A percentile compares a stretch with the other conserved stretches of the same genome.
phyloP scores from a whole-genome alignment of 345 rosid genomes.

The Populus deltoides region DNA sequence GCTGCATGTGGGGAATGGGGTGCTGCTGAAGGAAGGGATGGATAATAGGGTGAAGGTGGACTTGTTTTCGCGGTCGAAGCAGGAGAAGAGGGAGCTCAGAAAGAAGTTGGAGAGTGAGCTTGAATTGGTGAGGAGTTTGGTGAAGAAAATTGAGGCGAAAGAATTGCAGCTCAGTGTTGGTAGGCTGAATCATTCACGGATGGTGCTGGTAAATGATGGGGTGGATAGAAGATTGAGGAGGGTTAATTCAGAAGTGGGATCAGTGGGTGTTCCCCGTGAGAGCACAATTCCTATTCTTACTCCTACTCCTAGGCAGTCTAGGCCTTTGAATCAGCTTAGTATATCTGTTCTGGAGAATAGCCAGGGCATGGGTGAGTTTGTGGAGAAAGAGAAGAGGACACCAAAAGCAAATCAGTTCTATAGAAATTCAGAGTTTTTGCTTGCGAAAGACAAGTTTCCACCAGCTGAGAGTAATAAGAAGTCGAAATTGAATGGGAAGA shows the following conservation, averaged over 20 bases:
- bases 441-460: constrained; percentile 95
- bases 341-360: constrained; percentile 70
- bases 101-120: constrained; percentile 82
- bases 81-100: constrained; percentile 58
- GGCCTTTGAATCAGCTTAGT: constrained; percentile 72
- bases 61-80: constrained; percentile 54
- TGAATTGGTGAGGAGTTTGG: constrained; percentile 63
- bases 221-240: constrained; percentile 54
- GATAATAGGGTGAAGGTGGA: constrained; percentile 52
- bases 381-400: constrained; percentile 96
- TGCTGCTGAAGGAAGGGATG: constrained; percentile 35
- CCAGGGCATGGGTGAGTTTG: constrained; percentile 54
- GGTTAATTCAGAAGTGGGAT: constrained; percentile 59
- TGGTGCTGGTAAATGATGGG: constrained; percentile 29
- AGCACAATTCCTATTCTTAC: constrained; percentile 31
- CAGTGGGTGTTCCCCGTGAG: constrained; percentile 36
- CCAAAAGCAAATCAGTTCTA: constrained; percentile 97
- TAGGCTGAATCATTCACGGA: constrained; percentile 38
- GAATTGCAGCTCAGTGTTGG: constrained; percentile 45
- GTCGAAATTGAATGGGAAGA: constrained; percentile 72
- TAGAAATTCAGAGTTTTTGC: constrained; percentile 87
- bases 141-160: constrained; percentile 76
- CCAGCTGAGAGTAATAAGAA: constrained; percentile 95
- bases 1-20: constrained; percentile 37
- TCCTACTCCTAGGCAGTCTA: constrained; percentile 57